Evolutionary conservation across 1,284 basidiomycete species (phyloP), one percentile per base, ranked within the genome.

Genomic region (Trichosporon coremiiforme): DNA sequence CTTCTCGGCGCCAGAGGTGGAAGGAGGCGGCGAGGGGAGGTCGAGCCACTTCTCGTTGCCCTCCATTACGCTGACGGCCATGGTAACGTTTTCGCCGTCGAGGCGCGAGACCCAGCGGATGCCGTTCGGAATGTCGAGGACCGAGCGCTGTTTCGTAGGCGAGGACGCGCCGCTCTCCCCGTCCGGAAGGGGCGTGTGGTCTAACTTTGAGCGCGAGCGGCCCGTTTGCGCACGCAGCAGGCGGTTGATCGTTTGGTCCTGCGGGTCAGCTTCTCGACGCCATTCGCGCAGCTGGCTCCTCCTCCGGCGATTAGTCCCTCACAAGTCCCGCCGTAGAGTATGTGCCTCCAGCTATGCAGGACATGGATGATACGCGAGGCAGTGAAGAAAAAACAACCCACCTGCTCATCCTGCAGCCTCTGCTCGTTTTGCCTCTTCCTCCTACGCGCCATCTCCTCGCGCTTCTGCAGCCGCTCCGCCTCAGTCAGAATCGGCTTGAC

Each of bases 351-450:
- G 33, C 3, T 8, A 33, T 3, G 33, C 33, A 33, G 8, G 33
- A 33, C 33, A 8, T 33, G n/a, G 33, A 33, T 33, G 33, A 8
- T 33, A 8, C 8, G 33, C 33, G 8, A 33, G 3, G 8, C 8
- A 3, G 8, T 33, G 33, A 33, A 8, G 38, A 53, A 20, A 13
- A n/a, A 29, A 13, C n/a, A 4, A 79, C 84, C 50, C 70, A 90
- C 93, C 88, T 95, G 95, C 81, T 96, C 94, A 76, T 96, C 94
- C 79, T 95, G 92, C 22, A 94, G 85, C 81, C 92, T 93, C 86
- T 95, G 94, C 82, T 95, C 94, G 20, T 88, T 90, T 71, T 95
- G 85, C 75, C 95, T 91, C 77, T 90, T 91, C 62, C 94, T 86
- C 79, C 94, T 91, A 36, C 93, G 86, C 0, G 93, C 92, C 0